Conservation (phyloP, 352 stramenopile genomes). For the Phytophthora aleatoria region DNA sequence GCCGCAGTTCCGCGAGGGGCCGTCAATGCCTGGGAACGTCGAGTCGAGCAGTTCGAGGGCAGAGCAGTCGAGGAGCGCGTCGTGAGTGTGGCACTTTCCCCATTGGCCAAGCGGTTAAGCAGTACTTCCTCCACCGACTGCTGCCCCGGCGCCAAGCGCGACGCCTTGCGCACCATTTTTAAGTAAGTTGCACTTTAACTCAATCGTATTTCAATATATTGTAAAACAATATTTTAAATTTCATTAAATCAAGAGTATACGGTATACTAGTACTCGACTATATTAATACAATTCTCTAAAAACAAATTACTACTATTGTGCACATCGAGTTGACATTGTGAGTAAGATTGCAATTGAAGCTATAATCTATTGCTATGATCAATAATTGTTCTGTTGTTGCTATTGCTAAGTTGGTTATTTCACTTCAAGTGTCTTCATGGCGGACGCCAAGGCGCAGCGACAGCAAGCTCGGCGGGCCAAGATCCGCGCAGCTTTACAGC, state of each 20-base stretch:
- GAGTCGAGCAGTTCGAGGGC: neutral
- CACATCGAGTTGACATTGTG: no score
- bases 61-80: slow-evolving; percentile 9
- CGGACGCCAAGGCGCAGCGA: slow-evolving; percentile 16
- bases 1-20: slow-evolving; percentile 5
- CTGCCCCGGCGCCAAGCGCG: slow-evolving; percentile 51
- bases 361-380: no score
- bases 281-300: no score
- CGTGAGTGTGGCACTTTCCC: neutral
- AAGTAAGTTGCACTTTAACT: neutral
- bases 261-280: no score
- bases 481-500: slow-evolving; percentile 50
- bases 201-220: no score
- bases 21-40: slow-evolving; percentile 13
- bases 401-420: slow-evolving; percentile 7
- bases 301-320: no score
- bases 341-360: no score
- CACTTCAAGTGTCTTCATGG: slow-evolving; percentile 14
- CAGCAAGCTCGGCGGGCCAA: slow-evolving; percentile 49
- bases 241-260: neutral
- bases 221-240: neutral
- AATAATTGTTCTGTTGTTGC: no score
- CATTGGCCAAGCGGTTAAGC: slow-evolving; percentile 50
- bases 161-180: slow-evolving; percentile 67
- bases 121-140: slow-evolving; percentile 78